These are phyloP conservation scores for Trametes villosa DNA, from an alignment of 768 basidiomycete species.

Conservation along the genomic window DNA sequence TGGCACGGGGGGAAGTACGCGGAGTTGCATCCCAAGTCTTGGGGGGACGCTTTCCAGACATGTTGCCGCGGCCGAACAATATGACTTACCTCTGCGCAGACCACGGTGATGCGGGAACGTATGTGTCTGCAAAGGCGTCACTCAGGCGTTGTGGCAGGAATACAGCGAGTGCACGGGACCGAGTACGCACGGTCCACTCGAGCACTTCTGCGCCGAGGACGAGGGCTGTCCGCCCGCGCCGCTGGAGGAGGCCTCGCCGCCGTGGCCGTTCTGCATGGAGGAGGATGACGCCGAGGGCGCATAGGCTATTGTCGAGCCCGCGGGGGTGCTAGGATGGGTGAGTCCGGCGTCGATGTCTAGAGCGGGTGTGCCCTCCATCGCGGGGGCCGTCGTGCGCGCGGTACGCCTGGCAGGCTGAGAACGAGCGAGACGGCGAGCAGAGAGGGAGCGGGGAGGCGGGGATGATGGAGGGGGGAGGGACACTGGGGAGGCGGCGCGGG, in stretches of 20 bases:
- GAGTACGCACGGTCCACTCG: slow-evolving; percentile 35
- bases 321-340: slow-evolving; percentile 16
- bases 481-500: slow-evolving; percentile 13
- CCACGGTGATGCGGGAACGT: slow-evolving; percentile 78
- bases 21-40: too few relatives aligned
- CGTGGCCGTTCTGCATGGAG: slow-evolving; percentile 14
- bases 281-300: slow-evolving; percentile 17
- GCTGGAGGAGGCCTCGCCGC: slow-evolving; percentile 5
- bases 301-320: slow-evolving; percentile 11
- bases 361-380: slow-evolving; percentile 19
- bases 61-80: neutral
- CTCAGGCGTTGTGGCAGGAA: slow-evolving; percentile 15
- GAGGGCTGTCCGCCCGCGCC: neutral
- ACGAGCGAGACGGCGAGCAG: neutral
- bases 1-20: neutral
- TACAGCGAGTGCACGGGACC: slow-evolving; percentile 11
- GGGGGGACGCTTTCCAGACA: too few relatives aligned
- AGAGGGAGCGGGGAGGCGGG: slow-evolving; percentile 8
- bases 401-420: neutral
- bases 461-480: neutral
- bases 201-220: slow-evolving; percentile 29
- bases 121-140: slow-evolving; percentile 52
- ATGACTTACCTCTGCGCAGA: slow-evolving; percentile 72
- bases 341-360: slow-evolving; percentile 13
- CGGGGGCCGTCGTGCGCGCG: neutral